These are phyloP conservation scores for Nothophoma quercina DNA, from an alignment of 2,329 filamentous ascomycete species.

Conservation along the genomic window DNA sequence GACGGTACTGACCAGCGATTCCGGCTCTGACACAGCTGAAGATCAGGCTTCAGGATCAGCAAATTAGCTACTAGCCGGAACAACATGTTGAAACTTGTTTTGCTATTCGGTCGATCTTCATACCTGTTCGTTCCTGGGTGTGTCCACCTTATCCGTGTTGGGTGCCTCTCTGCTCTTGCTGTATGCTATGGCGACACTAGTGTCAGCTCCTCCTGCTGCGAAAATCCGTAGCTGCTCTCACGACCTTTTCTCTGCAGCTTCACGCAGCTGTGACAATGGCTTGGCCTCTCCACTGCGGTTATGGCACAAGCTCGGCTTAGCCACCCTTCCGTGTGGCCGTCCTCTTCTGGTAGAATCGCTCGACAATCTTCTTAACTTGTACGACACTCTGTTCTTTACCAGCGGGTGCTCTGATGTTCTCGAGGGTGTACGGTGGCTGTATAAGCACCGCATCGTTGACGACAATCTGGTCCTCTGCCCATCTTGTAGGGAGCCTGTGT, in stretches of 20 bases:
- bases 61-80: too few species aligned
- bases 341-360: slow-evolving; percentile 55
- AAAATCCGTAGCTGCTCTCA: neutral
- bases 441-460: slow-evolving; percentile 68
- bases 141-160: neutral
- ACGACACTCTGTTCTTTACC: slow-evolving; percentile 53
- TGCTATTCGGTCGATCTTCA: neutral
- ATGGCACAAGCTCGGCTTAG: slow-evolving; percentile 3
- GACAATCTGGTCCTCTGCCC: slow-evolving; percentile 66
- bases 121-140: neutral
- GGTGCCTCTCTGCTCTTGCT: neutral
- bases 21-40: too few species aligned
- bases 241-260: neutral
- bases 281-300: slow-evolving; percentile 34
- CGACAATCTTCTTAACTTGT: slow-evolving; percentile 56
- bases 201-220: neutral
- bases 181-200: neutral
- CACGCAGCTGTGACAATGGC: neutral
- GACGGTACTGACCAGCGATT: too few species aligned
- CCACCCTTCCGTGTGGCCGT: slow-evolving; percentile 20
- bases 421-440: slow-evolving; percentile 63
- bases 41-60: too few species aligned
- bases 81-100: neutral
- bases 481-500: slow-evolving; percentile 61
- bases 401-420: slow-evolving; percentile 59